Evolutionary conservation across 768 basidiomycete genomes (phyloP).

Genomic region (Scleroderma bovista): DNA sequence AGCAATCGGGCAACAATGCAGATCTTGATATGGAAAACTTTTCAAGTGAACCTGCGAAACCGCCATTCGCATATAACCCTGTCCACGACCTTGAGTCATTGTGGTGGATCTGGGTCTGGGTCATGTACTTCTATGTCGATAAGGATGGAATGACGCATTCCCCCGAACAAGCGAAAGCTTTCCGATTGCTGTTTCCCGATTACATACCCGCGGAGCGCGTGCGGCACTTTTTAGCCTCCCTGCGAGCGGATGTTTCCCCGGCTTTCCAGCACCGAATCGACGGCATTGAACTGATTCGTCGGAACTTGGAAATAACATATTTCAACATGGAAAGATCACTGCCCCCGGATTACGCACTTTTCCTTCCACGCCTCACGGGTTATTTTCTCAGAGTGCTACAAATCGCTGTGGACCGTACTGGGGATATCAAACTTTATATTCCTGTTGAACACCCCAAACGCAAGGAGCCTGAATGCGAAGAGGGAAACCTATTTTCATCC

Average conservation of each 20-base stretch:
- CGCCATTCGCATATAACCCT: neutral
- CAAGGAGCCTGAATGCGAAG: neutral
- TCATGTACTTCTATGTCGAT: slow-evolving; percentile 1
- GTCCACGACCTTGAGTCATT: slow-evolving; percentile 1
- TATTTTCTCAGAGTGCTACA: neutral
- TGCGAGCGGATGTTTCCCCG: neutral
- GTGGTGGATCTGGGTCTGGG: slow-evolving; percentile 1
- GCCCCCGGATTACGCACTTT: slow-evolving; percentile 10
- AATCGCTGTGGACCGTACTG: neutral
- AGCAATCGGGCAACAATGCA: neutral
- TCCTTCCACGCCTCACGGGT: neutral
- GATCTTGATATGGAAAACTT: too few species aligned
- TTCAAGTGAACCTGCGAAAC: too few species aligned
- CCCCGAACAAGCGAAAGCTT: neutral
- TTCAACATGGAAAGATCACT: neutral
- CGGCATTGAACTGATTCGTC: slow-evolving; percentile 3
- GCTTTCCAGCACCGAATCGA: slow-evolving; percentile 2
- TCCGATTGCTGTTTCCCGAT: neutral
- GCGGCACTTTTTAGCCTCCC: neutral
- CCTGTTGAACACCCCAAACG: neutral
- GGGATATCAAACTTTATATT: neutral
- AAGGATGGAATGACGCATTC: neutral
- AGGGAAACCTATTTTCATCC: too few species aligned
- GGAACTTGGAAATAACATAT: neutral
- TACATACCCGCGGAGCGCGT: neutral